Evolutionary conservation across 2,329 filamentous ascomycete genomes (phyloP), one percentile per base, ranked within the genome.

Genomic region (Cladophialophora bantiana): DNA sequence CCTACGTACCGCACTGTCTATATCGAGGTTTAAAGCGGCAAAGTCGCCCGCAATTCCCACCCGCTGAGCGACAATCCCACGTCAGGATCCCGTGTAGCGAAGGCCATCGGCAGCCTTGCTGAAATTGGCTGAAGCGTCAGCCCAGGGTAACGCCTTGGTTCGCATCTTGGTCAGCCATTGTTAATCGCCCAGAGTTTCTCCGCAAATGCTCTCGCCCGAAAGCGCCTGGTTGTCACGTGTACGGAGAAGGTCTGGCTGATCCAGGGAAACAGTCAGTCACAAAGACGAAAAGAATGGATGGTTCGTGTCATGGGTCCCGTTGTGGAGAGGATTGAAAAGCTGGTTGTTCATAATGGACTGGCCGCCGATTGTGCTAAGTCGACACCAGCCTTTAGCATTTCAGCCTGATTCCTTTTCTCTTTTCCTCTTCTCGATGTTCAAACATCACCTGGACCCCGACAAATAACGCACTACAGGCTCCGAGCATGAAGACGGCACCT

Each of bases 401-500:
- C 78, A 97, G 77, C 72, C 87, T 85, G 66, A 97, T 90, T 0
- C 95, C 95, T 72, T 87, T 88, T 73, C 94, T 86, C 79, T 89
- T 87, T 83, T 99, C 95, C 50, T 85, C 84, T 81, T 97, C 92
- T 60, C 95, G 85, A 72, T 96, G 86, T 82, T 99, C 95, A 82
- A 98, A 97, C 95, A 99, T 99, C 75, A 97, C 82, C 81, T 98
- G 94, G 50, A 91, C 86, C 32, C 90, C 94, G 0, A 94, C 88
- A 76, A 97, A 99, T 7, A 98, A 79, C 52, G 87, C 88, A n/a
- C 78, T 80, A 74, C 88, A 94, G 3, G 93, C 91, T 2, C 83
- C 83, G 10, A 88, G 75, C 53, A 98, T 79, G 77, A 97, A 99
- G 1, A 87, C 76, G 9, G 91, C 75, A 0, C 95, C 94, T 84